Conservation (phyloP, 75 land plant species). For the Larix kaempferi region DNA sequence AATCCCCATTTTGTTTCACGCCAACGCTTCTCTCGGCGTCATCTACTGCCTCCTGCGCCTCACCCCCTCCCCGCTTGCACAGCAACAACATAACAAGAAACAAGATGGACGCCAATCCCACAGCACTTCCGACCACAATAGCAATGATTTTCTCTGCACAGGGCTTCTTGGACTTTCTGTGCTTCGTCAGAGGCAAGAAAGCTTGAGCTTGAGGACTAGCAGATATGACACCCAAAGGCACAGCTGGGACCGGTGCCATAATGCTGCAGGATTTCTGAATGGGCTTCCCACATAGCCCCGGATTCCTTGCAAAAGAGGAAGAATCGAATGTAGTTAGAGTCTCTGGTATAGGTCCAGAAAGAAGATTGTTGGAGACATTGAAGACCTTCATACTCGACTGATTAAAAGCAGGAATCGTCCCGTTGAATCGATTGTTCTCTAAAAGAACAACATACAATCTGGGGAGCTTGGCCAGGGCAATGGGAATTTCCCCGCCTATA, state of each 20-base stretch:
- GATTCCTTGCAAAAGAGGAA: slow-evolving; percentile 42
- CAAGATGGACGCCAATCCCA: background rate
- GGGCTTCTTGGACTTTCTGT: background rate
- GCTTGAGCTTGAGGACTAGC: background rate
- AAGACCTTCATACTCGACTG: slow-evolving; percentile 40
- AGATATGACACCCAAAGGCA: slow-evolving; percentile 1
- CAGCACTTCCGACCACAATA: background rate
- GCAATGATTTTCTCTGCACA: background rate
- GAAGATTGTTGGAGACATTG: slow-evolving; percentile 62
- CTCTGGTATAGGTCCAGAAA: slow-evolving; percentile 55
- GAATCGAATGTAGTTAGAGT: slow-evolving; percentile 30
- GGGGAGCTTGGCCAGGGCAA: slow-evolving; percentile 15
- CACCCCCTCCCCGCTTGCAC: background rate
- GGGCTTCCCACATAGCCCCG: slow-evolving; percentile 57
- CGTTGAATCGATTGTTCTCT: slow-evolving; percentile 52
- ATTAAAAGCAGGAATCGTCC: slow-evolving; percentile 53
- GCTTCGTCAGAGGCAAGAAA: background rate
- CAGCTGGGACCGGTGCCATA: background rate
- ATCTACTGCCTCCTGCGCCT: background rate
- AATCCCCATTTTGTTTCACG: background rate
- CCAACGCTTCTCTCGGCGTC: background rate
- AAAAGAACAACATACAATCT: slow-evolving; percentile 40
- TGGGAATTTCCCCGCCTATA: slow-evolving; percentile 51
- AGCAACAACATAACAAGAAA: background rate
- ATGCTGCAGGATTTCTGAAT: slow-evolving; percentile 26